Evolutionary conservation across 129 eudicot genomes (phyloP), one percentile per base, ranked within the genome.

Genomic region (Artemisia annua): DNA sequence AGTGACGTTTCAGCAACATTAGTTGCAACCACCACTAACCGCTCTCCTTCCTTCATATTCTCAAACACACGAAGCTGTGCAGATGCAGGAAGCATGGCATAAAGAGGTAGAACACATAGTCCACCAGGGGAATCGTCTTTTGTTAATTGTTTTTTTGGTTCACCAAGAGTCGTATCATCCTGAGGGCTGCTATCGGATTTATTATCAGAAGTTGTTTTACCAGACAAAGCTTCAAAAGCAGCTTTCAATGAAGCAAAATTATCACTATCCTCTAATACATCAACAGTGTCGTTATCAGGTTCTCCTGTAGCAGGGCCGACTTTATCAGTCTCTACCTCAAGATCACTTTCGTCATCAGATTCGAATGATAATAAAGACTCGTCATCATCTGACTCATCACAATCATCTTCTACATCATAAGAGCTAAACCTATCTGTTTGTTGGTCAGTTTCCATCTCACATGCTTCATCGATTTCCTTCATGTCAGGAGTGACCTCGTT

Each of bases 1-100:
- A 95, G 74, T 54, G 99, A 95, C 20, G 99, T 95, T 77, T 90
- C 97, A 7, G 99, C 99, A 75, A 95, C 99, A 75, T 95, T 95
- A 58, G 99, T 95, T 28, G 99, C 97, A 75, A 95, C 88, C 32
- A 95, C 94, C 13, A 90, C 88, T 32, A 95, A 86, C 8, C 97
- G 88, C 69, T 88, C 94, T 46, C 90, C 89, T 67, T 90, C 94
- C 85, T 79, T 85, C 20, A 82, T 79, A 20, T 83, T 81, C 70
- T 86, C 88, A 85, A 90, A 95, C 69, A 95, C 97, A 86, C 90
- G 88, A 77, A 88, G 99, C 72, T 90, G 96, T 54, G 89, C 88
- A 30, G 96, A 84, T 70, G 87, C 99, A 9, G 96, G 99, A 86
- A 95, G 97, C 99, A 90, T 90, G 32, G 97, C 96, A 83, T 95